Percentiles rank a stretch among this genome's conserved stretches.
These are phyloP conservation scores for Plasmodium chabaudi DNA, from an alignment of 169 alveolate genomes.

Conservation along the genomic window DNA sequence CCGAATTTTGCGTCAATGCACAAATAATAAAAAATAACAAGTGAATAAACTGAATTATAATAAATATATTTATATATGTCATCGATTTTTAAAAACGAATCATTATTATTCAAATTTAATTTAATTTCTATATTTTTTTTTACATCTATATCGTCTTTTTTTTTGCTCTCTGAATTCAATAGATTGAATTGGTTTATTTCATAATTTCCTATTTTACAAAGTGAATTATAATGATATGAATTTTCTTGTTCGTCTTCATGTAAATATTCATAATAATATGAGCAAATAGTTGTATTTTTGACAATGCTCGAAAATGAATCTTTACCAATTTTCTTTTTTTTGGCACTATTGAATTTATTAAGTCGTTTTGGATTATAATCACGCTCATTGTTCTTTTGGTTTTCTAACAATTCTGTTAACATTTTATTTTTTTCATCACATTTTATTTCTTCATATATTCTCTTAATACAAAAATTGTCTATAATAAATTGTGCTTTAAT, in stretches of 20 bases:
- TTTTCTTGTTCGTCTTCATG: slow-evolving; percentile 4
- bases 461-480: slow-evolving; percentile 14
- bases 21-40: slow-evolving; percentile 53
- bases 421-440: slow-evolving; percentile 1
- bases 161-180: neutral
- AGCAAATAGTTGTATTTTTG: neutral
- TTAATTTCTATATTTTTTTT: slow-evolving; percentile 43
- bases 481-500: slow-evolving; percentile 19
- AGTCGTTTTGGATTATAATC: slow-evolving; percentile 1
- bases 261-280: slow-evolving; percentile 18
- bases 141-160: slow-evolving; percentile 19
- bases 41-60: slow-evolving; percentile 31
- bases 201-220: slow-evolving; percentile 29
- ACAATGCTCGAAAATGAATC: neutral
- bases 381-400: neutral
- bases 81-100: slow-evolving; percentile 28
- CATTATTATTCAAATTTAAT: slow-evolving; percentile 16
- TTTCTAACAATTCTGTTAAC: slow-evolving; percentile 1
- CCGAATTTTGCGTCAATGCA: slow-evolving; percentile 22
- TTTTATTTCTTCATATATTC: slow-evolving; percentile 29
- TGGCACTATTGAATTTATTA: neutral
- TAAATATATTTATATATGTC: slow-evolving; percentile 45
- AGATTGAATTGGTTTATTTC: neutral
- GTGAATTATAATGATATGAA: neutral
- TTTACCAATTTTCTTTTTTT: slow-evolving; percentile 11